Conservation (phyloP, 108 stramenopile species). For the Cyclostephanos invisitatus region DNA sequence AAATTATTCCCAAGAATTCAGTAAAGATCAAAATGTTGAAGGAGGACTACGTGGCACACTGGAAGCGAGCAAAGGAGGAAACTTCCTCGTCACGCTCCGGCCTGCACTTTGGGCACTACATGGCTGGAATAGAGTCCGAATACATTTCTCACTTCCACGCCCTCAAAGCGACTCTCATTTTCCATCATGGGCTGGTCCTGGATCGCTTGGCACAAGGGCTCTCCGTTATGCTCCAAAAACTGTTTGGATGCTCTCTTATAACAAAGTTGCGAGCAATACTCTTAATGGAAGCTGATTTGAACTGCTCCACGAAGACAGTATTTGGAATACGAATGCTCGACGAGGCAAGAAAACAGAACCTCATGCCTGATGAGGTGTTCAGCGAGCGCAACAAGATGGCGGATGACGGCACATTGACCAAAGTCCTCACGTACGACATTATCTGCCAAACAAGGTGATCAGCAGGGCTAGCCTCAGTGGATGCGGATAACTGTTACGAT, state of each 20-base stretch:
- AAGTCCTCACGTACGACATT: not conserved
- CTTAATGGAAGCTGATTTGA: slow-evolving; percentile 18
- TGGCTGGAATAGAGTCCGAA: not conserved
- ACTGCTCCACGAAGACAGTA: slow-evolving; percentile 11
- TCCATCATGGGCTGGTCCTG: not conserved
- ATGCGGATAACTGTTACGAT: slow-evolving; percentile 15
- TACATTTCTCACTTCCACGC: not conserved
- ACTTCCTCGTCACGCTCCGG: slow-evolving; percentile 11
- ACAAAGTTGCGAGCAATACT: slow-evolving; percentile 10
- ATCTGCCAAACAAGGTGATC: not conserved
- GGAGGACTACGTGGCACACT: not conserved
- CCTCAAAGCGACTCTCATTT: not conserved
- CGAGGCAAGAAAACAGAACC: not conserved
- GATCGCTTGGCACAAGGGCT: not conserved
- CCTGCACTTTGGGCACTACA: slow-evolving; percentile 14
- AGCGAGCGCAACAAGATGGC: slow-evolving; percentile 17
- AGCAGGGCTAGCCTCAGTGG: slow-evolving; percentile 3
- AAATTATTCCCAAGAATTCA: not conserved
- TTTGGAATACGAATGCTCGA: slow-evolving; percentile 19
- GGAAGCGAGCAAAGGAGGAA: not conserved
- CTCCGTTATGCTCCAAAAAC: not conserved
- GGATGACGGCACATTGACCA: slow-evolving; percentile 14
- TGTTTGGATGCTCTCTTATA: not conserved
- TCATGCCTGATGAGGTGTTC: slow-evolving; percentile 26
- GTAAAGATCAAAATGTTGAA: not conserved